Conservation (phyloP, 164 flowering plant species). For the Vitis rotundifolia region DNA sequence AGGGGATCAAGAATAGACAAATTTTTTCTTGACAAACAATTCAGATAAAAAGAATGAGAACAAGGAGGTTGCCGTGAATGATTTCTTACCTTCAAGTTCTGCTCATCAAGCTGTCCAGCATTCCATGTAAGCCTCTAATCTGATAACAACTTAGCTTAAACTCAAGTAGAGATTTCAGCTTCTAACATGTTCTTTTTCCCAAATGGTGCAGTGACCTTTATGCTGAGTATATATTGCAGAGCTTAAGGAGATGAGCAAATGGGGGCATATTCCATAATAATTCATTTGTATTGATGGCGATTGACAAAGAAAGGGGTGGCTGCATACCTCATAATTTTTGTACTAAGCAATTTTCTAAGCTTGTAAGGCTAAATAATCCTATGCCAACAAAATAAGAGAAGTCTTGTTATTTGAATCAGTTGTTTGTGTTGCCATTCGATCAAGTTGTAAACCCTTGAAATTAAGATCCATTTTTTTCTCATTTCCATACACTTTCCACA, state of each 20-base stretch:
- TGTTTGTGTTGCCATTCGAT: not conserved
- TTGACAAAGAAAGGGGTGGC: not conserved
- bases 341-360: not conserved
- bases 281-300: not conserved
- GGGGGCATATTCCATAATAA: constrained; percentile 11
- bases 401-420: not conserved
- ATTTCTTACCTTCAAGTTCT: constrained; percentile 44
- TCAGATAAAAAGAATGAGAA: constrained; percentile 73
- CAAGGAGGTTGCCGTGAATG: constrained; percentile 68
- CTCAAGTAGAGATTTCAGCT: no score
- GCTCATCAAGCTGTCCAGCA: constrained; percentile 55
- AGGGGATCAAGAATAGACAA: no score
- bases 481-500: no score
- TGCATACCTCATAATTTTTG: not conserved
- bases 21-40: constrained; percentile 30
- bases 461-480: no score
- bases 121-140: constrained; percentile 47
- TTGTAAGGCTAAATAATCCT: not conserved
- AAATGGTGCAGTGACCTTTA: constrained; percentile 54
- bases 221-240: constrained; percentile 54
- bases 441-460: no score
- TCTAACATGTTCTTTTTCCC: no score
- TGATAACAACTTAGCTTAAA: not conserved
- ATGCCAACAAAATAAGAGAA: not conserved
- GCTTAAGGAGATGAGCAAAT: constrained; percentile 38